phyloP scores from a whole-genome alignment of 139 green algal genomes.

The Coccomyxa sp. region DNA sequence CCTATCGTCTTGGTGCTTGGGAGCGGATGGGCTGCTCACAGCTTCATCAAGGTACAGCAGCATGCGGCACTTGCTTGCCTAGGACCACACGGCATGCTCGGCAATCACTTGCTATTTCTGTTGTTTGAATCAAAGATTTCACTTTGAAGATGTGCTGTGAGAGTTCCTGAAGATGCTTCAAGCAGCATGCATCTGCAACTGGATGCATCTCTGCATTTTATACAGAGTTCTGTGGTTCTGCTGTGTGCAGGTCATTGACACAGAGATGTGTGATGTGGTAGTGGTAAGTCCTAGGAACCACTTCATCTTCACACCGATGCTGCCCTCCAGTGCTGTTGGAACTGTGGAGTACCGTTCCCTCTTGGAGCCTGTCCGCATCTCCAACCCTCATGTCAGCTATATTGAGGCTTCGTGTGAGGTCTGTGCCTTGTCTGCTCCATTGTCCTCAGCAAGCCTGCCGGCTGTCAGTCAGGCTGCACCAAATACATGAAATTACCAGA shows the following conservation, averaged over 20 bases:
- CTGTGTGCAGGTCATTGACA: slow-evolving; percentile 52
- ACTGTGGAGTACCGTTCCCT: slow-evolving; percentile 57
- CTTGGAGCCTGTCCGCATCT: slow-evolving; percentile 60
- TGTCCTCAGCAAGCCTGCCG: too few relatives aligned
- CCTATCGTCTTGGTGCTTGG: slow-evolving; percentile 48
- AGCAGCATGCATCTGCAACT: neutral
- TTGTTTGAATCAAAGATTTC: too few relatives aligned
- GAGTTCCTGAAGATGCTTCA: neutral
- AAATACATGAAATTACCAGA: neutral
- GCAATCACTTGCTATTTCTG: too few relatives aligned
- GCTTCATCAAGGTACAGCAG: slow-evolving; percentile 8
- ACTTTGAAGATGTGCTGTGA: neutral
- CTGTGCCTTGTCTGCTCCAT: neutral
- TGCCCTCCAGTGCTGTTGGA: slow-evolving; percentile 54
- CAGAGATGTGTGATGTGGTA: slow-evolving; percentile 59
- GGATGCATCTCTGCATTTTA: too few relatives aligned
- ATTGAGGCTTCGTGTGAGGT: slow-evolving; percentile 48
- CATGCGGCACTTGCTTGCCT: too few relatives aligned
- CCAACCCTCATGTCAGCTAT: slow-evolving; percentile 59
- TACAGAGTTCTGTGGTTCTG: neutral
- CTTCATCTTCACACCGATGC: slow-evolving; percentile 80
- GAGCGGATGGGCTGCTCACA: slow-evolving; percentile 48
- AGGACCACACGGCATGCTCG: too few relatives aligned
- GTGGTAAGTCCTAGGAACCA: slow-evolving; percentile 58
- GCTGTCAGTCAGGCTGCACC: too few relatives aligned